Conservation (phyloP, 139 green algal species). For the Asterochloris erici region DNA sequence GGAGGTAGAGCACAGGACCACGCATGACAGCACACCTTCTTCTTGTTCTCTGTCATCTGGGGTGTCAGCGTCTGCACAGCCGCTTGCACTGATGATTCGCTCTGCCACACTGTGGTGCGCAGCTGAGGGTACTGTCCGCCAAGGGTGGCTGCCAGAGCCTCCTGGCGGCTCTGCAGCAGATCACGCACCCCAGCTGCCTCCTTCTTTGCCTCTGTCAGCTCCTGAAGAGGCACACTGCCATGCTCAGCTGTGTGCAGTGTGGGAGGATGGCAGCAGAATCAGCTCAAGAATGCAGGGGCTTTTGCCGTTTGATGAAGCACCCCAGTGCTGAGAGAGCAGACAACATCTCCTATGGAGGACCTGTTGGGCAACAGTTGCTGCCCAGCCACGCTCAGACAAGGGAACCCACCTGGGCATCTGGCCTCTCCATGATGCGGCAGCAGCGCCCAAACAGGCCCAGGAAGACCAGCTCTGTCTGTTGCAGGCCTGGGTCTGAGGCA, state of each 20-base stretch:
- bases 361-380: background rate
- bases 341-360: background rate
- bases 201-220: constrained; percentile 44
- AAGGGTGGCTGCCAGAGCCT: constrained; percentile 41
- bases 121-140: constrained; percentile 72
- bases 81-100: constrained; percentile 49
- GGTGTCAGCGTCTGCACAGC: constrained; percentile 74
- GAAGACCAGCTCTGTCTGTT: constrained; percentile 84
- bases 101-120: constrained; percentile 66
- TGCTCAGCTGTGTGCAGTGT: background rate
- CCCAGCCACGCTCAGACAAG: too few species aligned
- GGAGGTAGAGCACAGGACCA: background rate
- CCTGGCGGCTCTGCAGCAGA: constrained; percentile 60
- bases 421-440: constrained; percentile 60
- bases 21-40: constrained; percentile 39
- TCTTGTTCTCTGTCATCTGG: constrained; percentile 80
- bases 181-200: constrained; percentile 58
- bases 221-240: constrained; percentile 11
- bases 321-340: background rate
- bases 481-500: constrained; percentile 73
- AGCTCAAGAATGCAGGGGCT: background rate
- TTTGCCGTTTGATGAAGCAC: background rate
- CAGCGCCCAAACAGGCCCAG: constrained; percentile 80
- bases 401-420: constrained; percentile 23
- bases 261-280: background rate